Conservation (phyloP, 306 rosid genomes). For the Malus sieversii region DNA sequence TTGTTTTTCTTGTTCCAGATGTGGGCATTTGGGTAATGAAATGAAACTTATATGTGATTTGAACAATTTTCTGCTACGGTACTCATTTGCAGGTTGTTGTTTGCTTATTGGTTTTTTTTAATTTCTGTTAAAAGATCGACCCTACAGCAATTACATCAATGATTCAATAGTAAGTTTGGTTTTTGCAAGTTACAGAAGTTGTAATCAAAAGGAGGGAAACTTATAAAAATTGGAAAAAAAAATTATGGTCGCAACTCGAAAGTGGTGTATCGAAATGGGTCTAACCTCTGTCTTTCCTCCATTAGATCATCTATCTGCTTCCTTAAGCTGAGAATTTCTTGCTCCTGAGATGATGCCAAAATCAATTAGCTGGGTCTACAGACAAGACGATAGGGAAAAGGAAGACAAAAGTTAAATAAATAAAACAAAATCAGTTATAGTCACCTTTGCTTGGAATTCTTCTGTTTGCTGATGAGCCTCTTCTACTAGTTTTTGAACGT, state of each 20-base stretch:
- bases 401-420: not conserved
- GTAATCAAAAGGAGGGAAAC: not conserved
- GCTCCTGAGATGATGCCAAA: conserved; percentile 41
- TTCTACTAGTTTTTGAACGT: conserved; percentile 59
- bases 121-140: not conserved
- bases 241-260: not conserved
- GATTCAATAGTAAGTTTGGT: not conserved
- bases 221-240: not conserved
- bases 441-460: conserved; percentile 60
- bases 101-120: not conserved
- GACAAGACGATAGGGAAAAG: not conserved
- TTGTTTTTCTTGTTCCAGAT: too few relatives aligned
- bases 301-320: conserved; percentile 50
- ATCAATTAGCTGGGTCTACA: conserved; percentile 7
- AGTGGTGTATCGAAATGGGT: not conserved
- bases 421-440: not conserved
- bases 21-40: too few relatives aligned
- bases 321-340: conserved; percentile 47
- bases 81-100: not conserved
- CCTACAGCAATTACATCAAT: not conserved
- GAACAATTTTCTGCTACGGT: too few relatives aligned
- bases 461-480: conserved; percentile 62
- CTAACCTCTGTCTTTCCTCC: conserved; percentile 80
- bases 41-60: too few relatives aligned
- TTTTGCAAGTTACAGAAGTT: not conserved